Evolutionary conservation across 2,329 filamentous ascomycete genomes (phyloP).

Genomic region (Xylaria sp.): DNA sequence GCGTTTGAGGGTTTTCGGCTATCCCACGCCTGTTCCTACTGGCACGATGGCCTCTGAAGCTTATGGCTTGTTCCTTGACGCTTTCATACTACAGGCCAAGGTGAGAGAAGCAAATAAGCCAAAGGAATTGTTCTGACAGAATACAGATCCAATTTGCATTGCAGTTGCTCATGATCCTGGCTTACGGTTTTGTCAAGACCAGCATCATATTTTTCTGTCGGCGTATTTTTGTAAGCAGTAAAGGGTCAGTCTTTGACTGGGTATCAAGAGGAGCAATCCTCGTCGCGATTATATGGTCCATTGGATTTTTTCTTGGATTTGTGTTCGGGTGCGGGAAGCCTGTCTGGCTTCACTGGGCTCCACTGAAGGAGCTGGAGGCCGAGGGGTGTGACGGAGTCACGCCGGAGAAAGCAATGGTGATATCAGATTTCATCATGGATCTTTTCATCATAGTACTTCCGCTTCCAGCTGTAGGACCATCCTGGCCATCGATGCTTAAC

Average conservation of each 20-base stretch:
- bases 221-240: not conserved
- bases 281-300: not conserved
- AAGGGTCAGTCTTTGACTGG: not conserved
- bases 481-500: not conserved
- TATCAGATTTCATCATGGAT: slow-evolving; percentile 32
- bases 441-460: slow-evolving; percentile 8
- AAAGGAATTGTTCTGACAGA: too few relatives aligned
- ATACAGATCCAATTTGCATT: not conserved
- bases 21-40: not conserved
- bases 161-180: not conserved
- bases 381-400: not conserved
- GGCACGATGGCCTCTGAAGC: not conserved
- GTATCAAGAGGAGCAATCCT: not conserved
- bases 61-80: not conserved
- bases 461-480: not conserved
- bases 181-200: not conserved
- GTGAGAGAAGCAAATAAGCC: too few relatives aligned
- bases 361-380: not conserved
- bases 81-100: not conserved
- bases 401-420: slow-evolving; percentile 56
- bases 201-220: not conserved
- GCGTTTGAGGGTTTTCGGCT: not conserved
- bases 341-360: not conserved
- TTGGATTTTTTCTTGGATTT: not conserved
- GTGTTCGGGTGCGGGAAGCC: not conserved